A percentile compares a stretch with the other conserved stretches of the same genome.
These are phyloP conservation scores for Chalaropsis ovoidea DNA, from an alignment of 2,329 filamentous ascomycete genomes.

Conservation along the genomic window DNA sequence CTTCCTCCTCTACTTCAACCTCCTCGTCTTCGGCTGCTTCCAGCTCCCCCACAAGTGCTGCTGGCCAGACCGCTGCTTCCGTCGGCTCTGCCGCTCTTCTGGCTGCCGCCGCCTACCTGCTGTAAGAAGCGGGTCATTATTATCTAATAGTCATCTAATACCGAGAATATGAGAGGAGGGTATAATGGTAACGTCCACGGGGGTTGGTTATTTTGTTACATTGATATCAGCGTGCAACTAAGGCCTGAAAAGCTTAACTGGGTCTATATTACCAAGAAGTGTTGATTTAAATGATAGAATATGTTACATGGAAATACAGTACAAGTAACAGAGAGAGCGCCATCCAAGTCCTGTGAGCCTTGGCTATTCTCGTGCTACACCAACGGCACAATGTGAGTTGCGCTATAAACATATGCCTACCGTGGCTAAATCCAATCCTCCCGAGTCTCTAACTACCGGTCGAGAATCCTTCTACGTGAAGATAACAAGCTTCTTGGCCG, in stretches of 20 bases:
- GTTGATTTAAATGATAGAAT: slow-evolving; percentile 4
- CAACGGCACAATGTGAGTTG: neutral
- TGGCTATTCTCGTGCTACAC: neutral
- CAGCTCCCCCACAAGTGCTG: slow-evolving; percentile 20
- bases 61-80: slow-evolving; percentile 17
- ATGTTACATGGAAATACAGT: neutral
- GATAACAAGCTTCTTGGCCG: slow-evolving; percentile 20
- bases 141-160: neutral
- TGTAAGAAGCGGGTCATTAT: slow-evolving; percentile 8
- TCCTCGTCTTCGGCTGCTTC: slow-evolving; percentile 12
- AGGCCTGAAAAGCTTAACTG: neutral
- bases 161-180: neutral
- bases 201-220: neutral
- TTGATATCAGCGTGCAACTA: neutral
- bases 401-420: neutral
- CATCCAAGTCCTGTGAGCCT: slow-evolving; percentile 20
- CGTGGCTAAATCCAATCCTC: neutral
- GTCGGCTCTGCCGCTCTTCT: slow-evolving; percentile 23
- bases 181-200: neutral
- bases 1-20: slow-evolving; percentile 12
- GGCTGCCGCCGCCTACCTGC: slow-evolving; percentile 23
- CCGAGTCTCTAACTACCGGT: slow-evolving; percentile 16
- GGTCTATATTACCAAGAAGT: neutral
- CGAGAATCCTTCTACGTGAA: slow-evolving; percentile 23
- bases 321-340: neutral